Evolutionary conservation across 139 green algal genomes (phyloP), one percentile per base, ranked within the genome.

Genomic region (Chara braunii): DNA sequence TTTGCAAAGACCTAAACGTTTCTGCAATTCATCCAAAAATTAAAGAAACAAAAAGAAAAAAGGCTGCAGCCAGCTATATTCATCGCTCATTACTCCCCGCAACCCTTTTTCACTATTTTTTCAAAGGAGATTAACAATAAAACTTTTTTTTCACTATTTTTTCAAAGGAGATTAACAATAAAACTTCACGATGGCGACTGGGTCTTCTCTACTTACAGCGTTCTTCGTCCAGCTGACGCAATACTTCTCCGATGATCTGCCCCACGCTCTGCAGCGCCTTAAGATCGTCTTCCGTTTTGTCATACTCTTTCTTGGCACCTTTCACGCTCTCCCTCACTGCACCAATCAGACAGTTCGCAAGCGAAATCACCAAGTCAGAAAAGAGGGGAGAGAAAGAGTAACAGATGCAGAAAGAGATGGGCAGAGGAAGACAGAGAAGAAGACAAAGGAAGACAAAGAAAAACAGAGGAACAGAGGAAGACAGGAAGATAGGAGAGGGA

Each of bases 251-350:
- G 29, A 99, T 97, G 59, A 99, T 99, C 67, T 99, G 94, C 23
- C 94, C 94, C 3, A 99, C 94, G 67, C 88, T 96, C 70, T 99
- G 94, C 68, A 99, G 77, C 7, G 92, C 90, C 56, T 95, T 96
- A 3, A 99, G 77, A 58, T 99, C 94, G 34, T 97, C 90, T 80
- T 99, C 94, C n/a, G 93, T 98, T 78, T 98, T 97, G 68, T 99
- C 94, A 72, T 92, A 97, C 4, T 94, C 85, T 68, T 85, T 89
- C 53, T 93, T 89, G 1, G 87, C 60, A 36, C 84, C 80, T 74
- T 90, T 92, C 0, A 95, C 83, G 12, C 86, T 67, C 1, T 94
- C 84, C 1, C 91, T 29, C 29, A 78, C 70, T 78, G 70, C 45
- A 51, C n/a, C 8, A 52, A 53, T 55, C 23, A 51, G 14, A 54